Evolutionary conservation across 2,329 filamentous ascomycete species (phyloP), one percentile per base, ranked within the genome.

Genomic region (Saccharata proteae): DNA sequence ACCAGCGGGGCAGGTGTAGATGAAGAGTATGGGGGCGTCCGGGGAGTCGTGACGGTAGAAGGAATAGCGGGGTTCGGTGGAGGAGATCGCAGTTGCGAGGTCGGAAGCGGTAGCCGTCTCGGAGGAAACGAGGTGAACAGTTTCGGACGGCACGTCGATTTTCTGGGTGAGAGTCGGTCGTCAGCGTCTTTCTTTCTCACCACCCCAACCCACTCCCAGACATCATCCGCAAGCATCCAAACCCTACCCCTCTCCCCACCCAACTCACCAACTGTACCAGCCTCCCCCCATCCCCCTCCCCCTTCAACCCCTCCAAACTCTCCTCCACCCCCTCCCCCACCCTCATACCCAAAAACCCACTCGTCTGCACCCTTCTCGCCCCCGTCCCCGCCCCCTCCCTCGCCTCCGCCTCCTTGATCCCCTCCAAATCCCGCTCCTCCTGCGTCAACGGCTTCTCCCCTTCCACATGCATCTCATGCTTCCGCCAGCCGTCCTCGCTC

Each of bases 1-100:
- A 16, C 63, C 69, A 0, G 70, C 61, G 1, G 83, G 83, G 52
- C 80, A 85, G 5, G 81, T 88, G 59, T 85, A 88, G 50, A 90
- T 74, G 61, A 90, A 90, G 5, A 88, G 64, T 28, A 88, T 61
- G 3, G 76, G 72, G 34, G 63, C 67, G 38, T 73, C 44, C 3
- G 49, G 58, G 24, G 67, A 67, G 9, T 55, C 61, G 52, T 75
- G 80, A 16, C 76, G 69, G 63, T 78, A 90, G 51, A 90, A 84
- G 5, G 76, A 78, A 53, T 83, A 88, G 25, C 82, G 69, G 4
- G 82, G 82, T 52, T 84, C 78, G 13, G 64, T 67, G 7, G 65
- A 41, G 5, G 78, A 77, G 38, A 92, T 82, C 14, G 59, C 57
- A 4, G 55, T 48, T 0, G 69, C 58, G 4, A 88, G 67, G 19